phyloP scores from a whole-genome alignment of 2,329 filamentous ascomycete species.

The Aspergillus sclerotialis region DNA sequence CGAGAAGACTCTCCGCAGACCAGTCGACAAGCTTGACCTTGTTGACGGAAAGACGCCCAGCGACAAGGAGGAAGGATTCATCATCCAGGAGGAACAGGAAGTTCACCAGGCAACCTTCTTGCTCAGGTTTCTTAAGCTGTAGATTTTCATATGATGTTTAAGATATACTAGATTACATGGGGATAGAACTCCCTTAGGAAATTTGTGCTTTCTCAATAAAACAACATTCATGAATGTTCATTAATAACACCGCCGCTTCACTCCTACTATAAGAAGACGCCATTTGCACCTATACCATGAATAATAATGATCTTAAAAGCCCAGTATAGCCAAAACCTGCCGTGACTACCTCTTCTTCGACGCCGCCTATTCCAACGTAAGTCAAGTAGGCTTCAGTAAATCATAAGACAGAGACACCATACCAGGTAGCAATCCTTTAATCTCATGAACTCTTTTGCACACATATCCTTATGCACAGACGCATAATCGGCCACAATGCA shows the following conservation, averaged over 20 bases:
- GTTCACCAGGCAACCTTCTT: slow-evolving; percentile 75
- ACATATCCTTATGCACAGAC: slow-evolving; percentile 84
- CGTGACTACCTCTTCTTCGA: slow-evolving; percentile 37
- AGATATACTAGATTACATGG: slow-evolving; percentile 1
- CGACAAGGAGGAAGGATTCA: slow-evolving; percentile 52
- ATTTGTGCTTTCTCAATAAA: background rate
- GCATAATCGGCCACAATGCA: slow-evolving; percentile 89
- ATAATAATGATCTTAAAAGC: no score
- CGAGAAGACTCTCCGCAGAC: slow-evolving; percentile 69
- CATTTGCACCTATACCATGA: no score
- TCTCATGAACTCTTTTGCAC: slow-evolving; percentile 72
- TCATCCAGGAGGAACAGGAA: slow-evolving; percentile 78
- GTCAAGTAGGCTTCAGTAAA: slow-evolving; percentile 5
- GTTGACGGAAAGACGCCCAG: slow-evolving; percentile 52
- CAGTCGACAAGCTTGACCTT: slow-evolving; percentile 62
- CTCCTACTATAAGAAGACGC: no score
- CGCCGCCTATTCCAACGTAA: slow-evolving; percentile 36
- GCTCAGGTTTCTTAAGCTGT: slow-evolving; percentile 69
- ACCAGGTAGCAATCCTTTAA: slow-evolving; percentile 87
- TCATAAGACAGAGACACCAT: slow-evolving; percentile 20
- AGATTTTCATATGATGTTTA: slow-evolving; percentile 18
- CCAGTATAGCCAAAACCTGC: no score
- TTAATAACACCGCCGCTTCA: no score
- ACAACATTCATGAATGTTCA: background rate
- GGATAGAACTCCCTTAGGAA: background rate